Conservation (phyloP, 192 early-diverging fungal species). For the Lobosporangium transversale region DNA sequence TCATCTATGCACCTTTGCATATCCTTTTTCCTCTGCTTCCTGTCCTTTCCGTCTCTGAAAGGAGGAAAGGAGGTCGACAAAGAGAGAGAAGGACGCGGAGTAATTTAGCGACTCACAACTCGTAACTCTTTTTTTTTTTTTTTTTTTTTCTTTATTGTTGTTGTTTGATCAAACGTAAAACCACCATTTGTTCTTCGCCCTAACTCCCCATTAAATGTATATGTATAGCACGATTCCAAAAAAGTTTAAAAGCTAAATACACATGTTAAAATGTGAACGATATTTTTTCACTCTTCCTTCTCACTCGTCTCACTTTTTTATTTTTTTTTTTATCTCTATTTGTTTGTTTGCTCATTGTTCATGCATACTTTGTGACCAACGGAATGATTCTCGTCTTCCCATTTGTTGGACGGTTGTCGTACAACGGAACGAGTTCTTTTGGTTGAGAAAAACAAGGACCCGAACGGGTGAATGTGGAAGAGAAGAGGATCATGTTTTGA, state of each 20-base stretch:
- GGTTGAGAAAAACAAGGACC: background rate
- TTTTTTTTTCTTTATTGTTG: no score
- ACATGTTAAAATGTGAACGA: background rate
- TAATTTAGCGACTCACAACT: no score
- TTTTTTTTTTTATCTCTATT: no score
- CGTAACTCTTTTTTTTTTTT: no score
- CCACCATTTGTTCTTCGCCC: no score
- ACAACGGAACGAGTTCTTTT: no score
- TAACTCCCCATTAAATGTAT: no score
- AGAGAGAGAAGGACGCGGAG: background rate
- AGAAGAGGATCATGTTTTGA: no score
- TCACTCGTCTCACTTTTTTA: background rate
- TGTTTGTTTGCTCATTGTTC: no score
- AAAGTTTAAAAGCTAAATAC: background rate
- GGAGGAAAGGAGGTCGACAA: background rate
- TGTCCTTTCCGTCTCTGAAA: background rate
- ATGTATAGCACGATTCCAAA: background rate
- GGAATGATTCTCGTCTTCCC: slow-evolving; percentile 1
- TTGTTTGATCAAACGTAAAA: no score
- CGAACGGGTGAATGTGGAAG: slow-evolving; percentile 18
- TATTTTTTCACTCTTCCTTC: background rate
- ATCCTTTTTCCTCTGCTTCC: no score
- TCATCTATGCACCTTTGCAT: no score
- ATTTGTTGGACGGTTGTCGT: slow-evolving; percentile 6
- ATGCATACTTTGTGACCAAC: background rate